Base-by-base conservation (phyloP, 78 protist genomes). In the Goniomonas avonlea region DNA sequence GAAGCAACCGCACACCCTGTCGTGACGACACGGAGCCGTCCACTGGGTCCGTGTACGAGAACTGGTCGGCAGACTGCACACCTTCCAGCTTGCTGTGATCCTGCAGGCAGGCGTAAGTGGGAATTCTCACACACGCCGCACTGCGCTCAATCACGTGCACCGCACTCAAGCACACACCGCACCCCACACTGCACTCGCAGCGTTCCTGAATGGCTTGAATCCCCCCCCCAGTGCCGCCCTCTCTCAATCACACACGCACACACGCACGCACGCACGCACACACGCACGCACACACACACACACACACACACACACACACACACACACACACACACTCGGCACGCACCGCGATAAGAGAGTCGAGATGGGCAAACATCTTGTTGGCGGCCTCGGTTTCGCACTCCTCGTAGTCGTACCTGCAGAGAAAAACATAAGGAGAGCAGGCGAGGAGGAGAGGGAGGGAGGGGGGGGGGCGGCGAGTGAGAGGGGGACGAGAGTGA, bases 41-140 rank as follows among this genome's bases (percentile, higher is more conserved):
- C 43, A 94, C 82, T 8, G 95, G 94, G 80, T 94, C 98, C 13
- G n/a, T 53, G 93, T 91, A 96, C 35, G 18, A 78, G 80, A 91
- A 95, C 68, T 85, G 66, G 79, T 91, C 98, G 40, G 71, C 69
- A 27, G 11, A 85, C 50, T 25, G 61, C 77, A 48, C 34, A 80
- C 38, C 23, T 70, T 53, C 50, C 29, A 31, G 35, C 81, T 5
- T 2, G 77, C 81, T 34, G 73, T 27, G 38, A 82, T 21, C 65
- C 23, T 18, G 31, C 48, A 68, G 13, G 55, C 32, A 5, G 32
- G 61, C 34, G 13, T 17, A 55, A 55, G 61, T 15, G 29, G 61
- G n/a, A n/a, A n/a, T n/a, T n/a, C n/a, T n/a, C n/a, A n/a, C n/a
- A n/a, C n/a, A n/a, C n/a, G n/a, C n/a, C n/a, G n/a, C n/a, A n/a